Evolutionary conservation across 2,329 filamentous ascomycete genomes (phyloP).

Genomic region (Colletotrichum lini): DNA sequence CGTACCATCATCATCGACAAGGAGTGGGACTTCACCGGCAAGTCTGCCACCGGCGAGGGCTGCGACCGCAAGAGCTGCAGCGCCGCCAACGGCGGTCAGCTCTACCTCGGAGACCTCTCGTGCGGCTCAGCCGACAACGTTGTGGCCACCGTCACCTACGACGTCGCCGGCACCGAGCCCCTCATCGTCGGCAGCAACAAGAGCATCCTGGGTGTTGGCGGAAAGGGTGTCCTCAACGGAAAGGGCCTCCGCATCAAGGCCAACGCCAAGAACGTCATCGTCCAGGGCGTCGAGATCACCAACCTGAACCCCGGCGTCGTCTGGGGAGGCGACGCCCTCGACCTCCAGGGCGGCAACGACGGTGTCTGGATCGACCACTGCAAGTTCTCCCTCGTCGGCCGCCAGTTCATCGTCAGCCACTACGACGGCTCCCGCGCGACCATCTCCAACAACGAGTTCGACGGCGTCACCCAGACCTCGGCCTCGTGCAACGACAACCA

Average conservation of each 20-base stretch:
- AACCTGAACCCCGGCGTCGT: conserved; percentile 58
- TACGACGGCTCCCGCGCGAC: conserved; percentile 53
- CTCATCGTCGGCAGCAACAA: conserved; percentile 49
- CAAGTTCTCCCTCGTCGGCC: conserved; percentile 58
- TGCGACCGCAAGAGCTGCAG: conserved; percentile 46
- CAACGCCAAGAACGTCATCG: conserved; percentile 63
- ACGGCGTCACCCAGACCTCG: conserved; percentile 53
- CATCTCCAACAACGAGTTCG: conserved; percentile 57
- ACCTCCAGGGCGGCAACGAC: conserved; percentile 46
- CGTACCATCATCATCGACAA: conserved; percentile 47
- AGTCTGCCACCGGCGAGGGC: conserved; percentile 44
- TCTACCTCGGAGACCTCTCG: conserved; percentile 37
- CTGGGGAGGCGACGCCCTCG: conserved; percentile 56
- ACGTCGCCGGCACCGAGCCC: conserved; percentile 45
- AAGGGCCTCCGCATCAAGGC: conserved; percentile 61
- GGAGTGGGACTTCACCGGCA: conserved; percentile 48
- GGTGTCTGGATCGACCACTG: conserved; percentile 53
- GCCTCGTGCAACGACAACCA: conserved; percentile 50
- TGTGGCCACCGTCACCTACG: conserved; percentile 48
- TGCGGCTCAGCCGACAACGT: conserved; percentile 42
- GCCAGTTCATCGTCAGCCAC: conserved; percentile 56
- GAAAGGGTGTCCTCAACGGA: conserved; percentile 50
- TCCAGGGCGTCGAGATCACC: conserved; percentile 65
- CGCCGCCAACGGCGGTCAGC: conserved; percentile 47
- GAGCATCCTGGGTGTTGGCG: conserved; percentile 46